These are phyloP conservation scores for Pythium volutum DNA, from an alignment of 352 stramenopile genomes.

Conservation along the genomic window DNA sequence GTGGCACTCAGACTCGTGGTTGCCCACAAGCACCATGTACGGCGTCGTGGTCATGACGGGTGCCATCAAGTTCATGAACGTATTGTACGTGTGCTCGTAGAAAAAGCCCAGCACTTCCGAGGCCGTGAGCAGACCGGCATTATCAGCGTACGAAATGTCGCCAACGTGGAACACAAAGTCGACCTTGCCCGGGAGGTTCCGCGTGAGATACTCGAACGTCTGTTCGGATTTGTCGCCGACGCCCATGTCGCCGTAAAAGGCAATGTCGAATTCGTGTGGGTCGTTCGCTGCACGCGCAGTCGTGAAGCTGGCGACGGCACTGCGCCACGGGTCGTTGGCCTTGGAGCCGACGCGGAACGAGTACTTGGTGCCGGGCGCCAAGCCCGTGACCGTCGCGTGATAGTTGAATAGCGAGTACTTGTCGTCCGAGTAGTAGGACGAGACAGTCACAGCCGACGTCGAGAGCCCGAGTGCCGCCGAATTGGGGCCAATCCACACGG, in stretches of 20 bases:
- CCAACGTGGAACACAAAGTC: constrained; percentile 73
- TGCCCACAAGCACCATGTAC: constrained; percentile 85
- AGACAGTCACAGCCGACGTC: constrained; percentile 8
- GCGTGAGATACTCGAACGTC: constrained; percentile 43
- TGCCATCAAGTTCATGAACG: constrained; percentile 71
- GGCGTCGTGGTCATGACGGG: constrained; percentile 52
- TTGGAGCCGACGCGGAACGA: constrained; percentile 31
- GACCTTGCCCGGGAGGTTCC: constrained; percentile 22
- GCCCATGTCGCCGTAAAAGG: constrained; percentile 58
- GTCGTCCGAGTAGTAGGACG: constrained; percentile 38
- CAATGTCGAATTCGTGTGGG: constrained; percentile 37
- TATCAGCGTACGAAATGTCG: constrained; percentile 61
- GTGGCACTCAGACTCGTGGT: constrained; percentile 89
- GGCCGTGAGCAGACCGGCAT: constrained; percentile 20
- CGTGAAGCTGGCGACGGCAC: constrained; percentile 31
- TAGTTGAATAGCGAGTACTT: constrained; percentile 46
- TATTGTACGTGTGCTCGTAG: constrained; percentile 87
- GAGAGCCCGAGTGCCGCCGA: constrained; percentile 20
- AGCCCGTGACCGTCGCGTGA: constrained; percentile 35
- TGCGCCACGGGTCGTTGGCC: neutral
- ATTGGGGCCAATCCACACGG: constrained; percentile 35
- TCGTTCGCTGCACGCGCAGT: constrained; percentile 34
- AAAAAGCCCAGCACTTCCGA: constrained; percentile 55
- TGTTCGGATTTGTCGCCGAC: constrained; percentile 34
- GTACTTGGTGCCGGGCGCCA: constrained; percentile 38